Base-by-base conservation (phyloP, 139 green algal genomes). In the Chlamydomonas sp. region DNA sequence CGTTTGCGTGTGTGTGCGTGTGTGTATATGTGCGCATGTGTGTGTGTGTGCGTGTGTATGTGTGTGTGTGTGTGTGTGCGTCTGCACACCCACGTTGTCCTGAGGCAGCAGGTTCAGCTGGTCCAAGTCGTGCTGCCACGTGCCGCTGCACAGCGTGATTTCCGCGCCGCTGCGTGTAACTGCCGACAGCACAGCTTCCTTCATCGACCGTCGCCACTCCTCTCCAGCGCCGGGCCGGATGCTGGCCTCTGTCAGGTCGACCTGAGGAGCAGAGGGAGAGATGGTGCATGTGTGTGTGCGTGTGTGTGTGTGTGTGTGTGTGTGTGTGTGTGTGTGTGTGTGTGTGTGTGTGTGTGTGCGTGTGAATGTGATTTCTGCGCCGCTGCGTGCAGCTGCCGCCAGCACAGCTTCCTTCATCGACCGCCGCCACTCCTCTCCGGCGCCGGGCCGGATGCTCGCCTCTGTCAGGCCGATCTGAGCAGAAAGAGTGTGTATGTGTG, bases 61-160 rank as follows among this genome's bases (percentile, higher is more conserved):
- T n/a, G n/a, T n/a, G n/a, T n/a, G n/a, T n/a, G n/a, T n/a, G n/a
- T n/a, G n/a, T n/a, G n/a, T n/a, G n/a, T n/a, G n/a, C n/a, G n/a
- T n/a, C n/a, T 35, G 20, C 3, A 2, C 65, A 3, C 38, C 26
- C 28, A 49, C 68, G 22, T 70, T 67, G 29, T 81, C 72, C 38
- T 74, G 29, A 3, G 73, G 73, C 48, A 91, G 69, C 57, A 87
- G 31, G 61, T 73, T 75, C 0, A 72, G 74, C 65, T 96, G 90
- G n/a, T 85, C 80, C 36, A 91, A 38, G 67, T 96, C 90, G 71
- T 94, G 89, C 62, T 83, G 65, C 89, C 89, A 96, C 48, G 73
- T 91, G 69, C 89, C 85, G 2, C 38, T 73, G 2, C 73, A 48
- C 30, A 47, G 13, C 8, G 30, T 49, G 31, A 68, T 48, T 20